Conservation (phyloP, 352 stramenopile genomes). For the Pythium scleroteichum region DNA sequence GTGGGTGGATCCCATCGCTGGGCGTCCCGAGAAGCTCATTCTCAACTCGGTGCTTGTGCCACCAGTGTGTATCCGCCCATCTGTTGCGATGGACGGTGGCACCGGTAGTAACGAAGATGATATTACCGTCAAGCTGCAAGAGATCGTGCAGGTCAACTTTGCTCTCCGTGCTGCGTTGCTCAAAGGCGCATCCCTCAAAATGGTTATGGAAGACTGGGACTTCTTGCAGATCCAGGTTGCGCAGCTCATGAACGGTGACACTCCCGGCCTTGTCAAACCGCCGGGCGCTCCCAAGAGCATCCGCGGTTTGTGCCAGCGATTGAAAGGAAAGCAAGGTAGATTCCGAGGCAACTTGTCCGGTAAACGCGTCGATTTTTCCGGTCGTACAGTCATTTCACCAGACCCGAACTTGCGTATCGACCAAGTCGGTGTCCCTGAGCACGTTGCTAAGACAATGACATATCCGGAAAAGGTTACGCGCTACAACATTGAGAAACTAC, state of each 20-base stretch:
- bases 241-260: conserved; percentile 99
- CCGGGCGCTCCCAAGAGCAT: conserved; percentile 94
- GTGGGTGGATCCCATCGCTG: conserved; percentile 94
- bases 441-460: conserved; percentile 98
- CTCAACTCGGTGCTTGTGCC: conserved; percentile 97
- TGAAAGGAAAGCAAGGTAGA: conserved; percentile 98
- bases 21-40: conserved; percentile 97
- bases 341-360: conserved; percentile 99
- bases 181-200: conserved; percentile 96
- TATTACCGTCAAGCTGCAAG: conserved; percentile 98
- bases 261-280: conserved; percentile 95
- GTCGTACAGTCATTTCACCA: conserved; percentile 98
- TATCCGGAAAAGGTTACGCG: conserved; percentile 97
- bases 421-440: conserved; percentile 93
- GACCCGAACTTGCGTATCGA: conserved; percentile 98
- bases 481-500: conserved; percentile 98
- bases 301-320: conserved; percentile 95
- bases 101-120: conserved; percentile 98
- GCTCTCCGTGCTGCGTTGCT: conserved; percentile 93
- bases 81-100: conserved; percentile 96
- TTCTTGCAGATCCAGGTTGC: conserved; percentile 98
- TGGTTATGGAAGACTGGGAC: conserved; percentile 99
- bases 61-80: conserved; percentile 98
- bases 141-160: conserved; percentile 99
- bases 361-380: conserved; percentile 99